These are phyloP conservation scores for Penicillium macrosclerotiorum DNA, from an alignment of 495 filamentous ascomycete genomes.

Conservation along the genomic window DNA sequence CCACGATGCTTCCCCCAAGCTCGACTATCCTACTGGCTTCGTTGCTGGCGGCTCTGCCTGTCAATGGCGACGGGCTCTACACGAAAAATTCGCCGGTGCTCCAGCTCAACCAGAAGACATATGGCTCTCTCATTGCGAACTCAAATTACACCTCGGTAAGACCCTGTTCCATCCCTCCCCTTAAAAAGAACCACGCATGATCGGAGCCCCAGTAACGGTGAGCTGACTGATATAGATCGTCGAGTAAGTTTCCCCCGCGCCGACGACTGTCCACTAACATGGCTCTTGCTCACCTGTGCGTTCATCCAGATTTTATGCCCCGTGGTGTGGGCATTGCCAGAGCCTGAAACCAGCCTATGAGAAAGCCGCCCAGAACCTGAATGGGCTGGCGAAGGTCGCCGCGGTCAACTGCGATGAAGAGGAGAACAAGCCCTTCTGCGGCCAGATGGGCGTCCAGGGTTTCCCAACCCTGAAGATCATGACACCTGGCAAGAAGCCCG, in stretches of 20 bases:
- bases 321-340: slow-evolving; percentile 96
- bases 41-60: slow-evolving; percentile 58
- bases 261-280: slow-evolving; percentile 1
- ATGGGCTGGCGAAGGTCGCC: slow-evolving; percentile 88
- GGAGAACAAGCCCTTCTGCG: slow-evolving; percentile 85
- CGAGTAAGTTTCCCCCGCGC: slow-evolving; percentile 53
- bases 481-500: slow-evolving; percentile 75
- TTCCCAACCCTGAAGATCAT: slow-evolving; percentile 98
- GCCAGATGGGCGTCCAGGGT: slow-evolving; percentile 84
- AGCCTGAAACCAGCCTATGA: slow-evolving; percentile 95
- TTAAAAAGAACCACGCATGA: no score
- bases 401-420: slow-evolving; percentile 97
- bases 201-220: no score
- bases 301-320: slow-evolving; percentile 78
- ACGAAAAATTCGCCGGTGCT: slow-evolving; percentile 83
- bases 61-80: slow-evolving; percentile 72
- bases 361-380: slow-evolving; percentile 83
- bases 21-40: slow-evolving; percentile 43
- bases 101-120: slow-evolving; percentile 79
- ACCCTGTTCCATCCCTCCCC: no score
- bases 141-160: slow-evolving; percentile 91
- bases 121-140: slow-evolving; percentile 78
- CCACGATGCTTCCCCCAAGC: slow-evolving; percentile 23
- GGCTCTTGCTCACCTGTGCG: slow-evolving; percentile 6
- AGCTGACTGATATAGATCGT: slow-evolving; percentile 51